Base-by-base conservation (phyloP, 257 asterid species). In the Solanum arcanum region DNA sequence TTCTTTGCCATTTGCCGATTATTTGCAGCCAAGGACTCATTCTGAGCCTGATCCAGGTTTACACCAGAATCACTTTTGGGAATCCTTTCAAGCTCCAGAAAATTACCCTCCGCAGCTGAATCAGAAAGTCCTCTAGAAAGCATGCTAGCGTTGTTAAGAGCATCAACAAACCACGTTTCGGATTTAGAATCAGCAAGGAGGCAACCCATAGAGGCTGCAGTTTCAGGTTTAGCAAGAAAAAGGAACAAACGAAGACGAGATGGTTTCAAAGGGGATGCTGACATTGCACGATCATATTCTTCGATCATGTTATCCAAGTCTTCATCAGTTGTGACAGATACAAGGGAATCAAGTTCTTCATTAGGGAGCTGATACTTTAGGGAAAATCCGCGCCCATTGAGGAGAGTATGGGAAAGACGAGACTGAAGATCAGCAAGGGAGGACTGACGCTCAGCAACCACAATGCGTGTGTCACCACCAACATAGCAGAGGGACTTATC, bases 401-500 rank as follows among this genome's bases (percentile, higher is more conserved):
- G 94, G 87, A 95, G 94, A 35, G 91, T 89, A 39, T 86, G 91
- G 78, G 97, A 93, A 91, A 95, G 95, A 83, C 95, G 94, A 70
- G 92, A 60, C 44, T 89, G 94, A 86, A 95, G 90, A 39, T 93
- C 98, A 9, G 92, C 21, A 13, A 94, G 91, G 37, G 98, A 88
- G 49, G 92, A 86, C 12, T 86, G 91, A 86, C 96, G 94, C 33
- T 94, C 98, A 11, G 87, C 90, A 12, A 93, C 95, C 80, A 95
- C 93, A 83, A 95, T 94, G 89, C 98, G 96, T 4, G 98, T 95
- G 27, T 93, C 97, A 21, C 98, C 98, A 33, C 98, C 97, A 3
- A 94, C 92, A 84, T 95, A 95, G 88, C 95, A 91, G 62, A 95
- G 93, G 86, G 98, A 89, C 86, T 93, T 94, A 89, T 95, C 94